phyloP scores from a whole-genome alignment of 2,329 filamentous ascomycete species.

The Aspergillus luchuensis region DNA sequence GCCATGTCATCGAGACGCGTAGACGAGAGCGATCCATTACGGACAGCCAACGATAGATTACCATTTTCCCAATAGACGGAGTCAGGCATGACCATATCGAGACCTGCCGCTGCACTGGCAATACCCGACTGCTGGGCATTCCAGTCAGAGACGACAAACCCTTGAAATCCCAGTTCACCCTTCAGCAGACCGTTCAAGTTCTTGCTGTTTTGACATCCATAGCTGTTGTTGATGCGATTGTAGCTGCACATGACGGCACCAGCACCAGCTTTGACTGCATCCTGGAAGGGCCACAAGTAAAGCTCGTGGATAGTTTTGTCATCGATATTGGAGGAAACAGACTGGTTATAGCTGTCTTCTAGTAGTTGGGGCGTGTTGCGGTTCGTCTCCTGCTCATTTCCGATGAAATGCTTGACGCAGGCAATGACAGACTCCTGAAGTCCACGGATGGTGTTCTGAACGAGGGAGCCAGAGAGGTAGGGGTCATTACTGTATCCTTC shows the following conservation, averaged over 20 bases:
- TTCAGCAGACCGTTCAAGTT: conserved; percentile 66
- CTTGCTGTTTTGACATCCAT: conserved; percentile 8
- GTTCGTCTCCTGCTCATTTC: conserved; percentile 60
- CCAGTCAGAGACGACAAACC: conserved; percentile 80
- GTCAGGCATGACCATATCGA: conserved; percentile 58
- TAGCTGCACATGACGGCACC: conserved; percentile 62
- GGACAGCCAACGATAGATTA: conserved; percentile 11
- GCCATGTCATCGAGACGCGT: conserved; percentile 18
- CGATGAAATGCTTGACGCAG: conserved; percentile 58
- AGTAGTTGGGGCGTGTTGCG: conserved; percentile 30
- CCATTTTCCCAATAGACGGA: conserved; percentile 11
- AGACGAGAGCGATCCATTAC: conserved; percentile 11
- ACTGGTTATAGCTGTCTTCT: conserved; percentile 39
- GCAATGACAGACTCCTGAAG: conserved; percentile 47
- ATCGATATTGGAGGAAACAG: conserved; percentile 65
- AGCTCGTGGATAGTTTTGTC: conserved; percentile 67
- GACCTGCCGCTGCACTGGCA: conserved; percentile 66
- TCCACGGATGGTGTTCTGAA: conserved; percentile 41
- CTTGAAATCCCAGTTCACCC: conserved; percentile 77
- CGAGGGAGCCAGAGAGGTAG: conserved; percentile 43
- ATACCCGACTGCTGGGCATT: conserved; percentile 71
- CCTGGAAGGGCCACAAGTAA: conserved; percentile 67
- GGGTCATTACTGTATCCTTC: conserved; percentile 48
- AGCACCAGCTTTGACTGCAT: conserved; percentile 60
- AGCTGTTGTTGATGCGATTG: conserved; percentile 62